Evolutionary conservation across 176 grass and related monocot species (phyloP).

Genomic region (Bolboschoenus planiculmis): DNA sequence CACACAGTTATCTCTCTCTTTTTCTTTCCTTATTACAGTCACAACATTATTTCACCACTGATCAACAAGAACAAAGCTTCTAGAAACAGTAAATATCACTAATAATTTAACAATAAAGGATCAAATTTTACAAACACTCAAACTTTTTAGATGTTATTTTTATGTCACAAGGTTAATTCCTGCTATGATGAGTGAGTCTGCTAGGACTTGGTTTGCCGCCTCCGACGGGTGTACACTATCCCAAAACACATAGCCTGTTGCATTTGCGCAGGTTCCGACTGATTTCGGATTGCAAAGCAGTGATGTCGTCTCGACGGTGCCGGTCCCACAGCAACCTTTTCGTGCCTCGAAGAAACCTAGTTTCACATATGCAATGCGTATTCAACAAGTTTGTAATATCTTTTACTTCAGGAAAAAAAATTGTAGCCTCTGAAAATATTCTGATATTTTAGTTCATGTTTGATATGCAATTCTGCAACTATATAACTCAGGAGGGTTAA

Average conservation of each 20-base stretch:
- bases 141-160: not conserved
- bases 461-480: not conserved
- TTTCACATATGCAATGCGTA: not conserved
- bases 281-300: constrained; percentile 82
- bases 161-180: constrained; percentile 57
- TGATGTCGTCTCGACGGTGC: constrained; percentile 72
- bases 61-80: not conserved
- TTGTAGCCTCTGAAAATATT: not conserved
- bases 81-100: not conserved
- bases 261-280: constrained; percentile 72
- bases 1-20: not conserved
- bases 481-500: not conserved
- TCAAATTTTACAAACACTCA: not conserved
- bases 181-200: constrained; percentile 47
- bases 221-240: constrained; percentile 84
- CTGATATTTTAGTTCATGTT: no score
- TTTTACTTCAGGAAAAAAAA: not conserved
- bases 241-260: constrained; percentile 88
- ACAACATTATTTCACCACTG: not conserved
- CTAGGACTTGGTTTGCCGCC: constrained; percentile 71
- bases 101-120: not conserved
- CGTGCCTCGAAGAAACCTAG: constrained; percentile 73
- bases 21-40: not conserved
- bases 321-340: constrained; percentile 66
- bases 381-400: not conserved